Evolutionary conservation across 1,284 basidiomycete genomes (phyloP).

Genomic region (Cutaneotrichosporon mucoides): DNA sequence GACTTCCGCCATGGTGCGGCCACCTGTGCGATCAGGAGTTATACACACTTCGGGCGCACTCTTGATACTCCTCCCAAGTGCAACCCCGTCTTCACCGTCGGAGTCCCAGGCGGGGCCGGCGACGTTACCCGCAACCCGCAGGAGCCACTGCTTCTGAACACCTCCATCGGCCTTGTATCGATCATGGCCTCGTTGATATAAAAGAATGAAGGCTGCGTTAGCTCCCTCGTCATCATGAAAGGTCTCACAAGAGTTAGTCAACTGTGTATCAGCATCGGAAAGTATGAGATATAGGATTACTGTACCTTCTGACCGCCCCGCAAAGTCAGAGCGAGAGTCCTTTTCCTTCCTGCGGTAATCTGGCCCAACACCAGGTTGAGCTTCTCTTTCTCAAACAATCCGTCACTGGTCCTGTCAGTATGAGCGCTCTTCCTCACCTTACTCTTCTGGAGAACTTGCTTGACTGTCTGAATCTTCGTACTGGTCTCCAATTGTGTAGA

Average conservation of each 20-base stretch:
- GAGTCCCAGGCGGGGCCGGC: conserved; percentile 32
- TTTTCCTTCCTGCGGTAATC: background rate
- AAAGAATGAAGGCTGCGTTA: conserved; percentile 19
- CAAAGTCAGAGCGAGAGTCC: conserved; percentile 7
- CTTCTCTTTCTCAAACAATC: conserved; percentile 7
- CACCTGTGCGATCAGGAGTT: conserved; percentile 16
- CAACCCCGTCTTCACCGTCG: conserved; percentile 32
- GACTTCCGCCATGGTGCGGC: conserved; percentile 18
- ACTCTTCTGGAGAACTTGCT: too few species aligned
- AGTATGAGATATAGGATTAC: background rate
- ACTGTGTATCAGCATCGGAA: background rate
- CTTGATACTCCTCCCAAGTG: conserved; percentile 33
- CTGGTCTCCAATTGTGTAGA: conserved; percentile 26
- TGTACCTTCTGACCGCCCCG: conserved; percentile 6
- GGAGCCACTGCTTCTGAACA: conserved; percentile 35
- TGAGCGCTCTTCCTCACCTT: too few species aligned
- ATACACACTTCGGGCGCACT: conserved; percentile 20
- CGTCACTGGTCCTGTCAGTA: background rate
- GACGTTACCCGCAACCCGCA: conserved; percentile 26
- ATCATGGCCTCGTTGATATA: conserved; percentile 24
- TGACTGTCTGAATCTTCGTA: conserved; percentile 20
- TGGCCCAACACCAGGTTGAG: conserved; percentile 1
- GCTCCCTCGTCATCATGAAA: background rate
- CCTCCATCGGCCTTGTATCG: conserved; percentile 19
- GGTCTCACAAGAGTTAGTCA: background rate